A percentile compares a stretch with the other conserved stretches of the same genome.
Evolutionary conservation across 441 rosid genomes (phyloP).

Genomic region (Syzygium syzygioides): DNA sequence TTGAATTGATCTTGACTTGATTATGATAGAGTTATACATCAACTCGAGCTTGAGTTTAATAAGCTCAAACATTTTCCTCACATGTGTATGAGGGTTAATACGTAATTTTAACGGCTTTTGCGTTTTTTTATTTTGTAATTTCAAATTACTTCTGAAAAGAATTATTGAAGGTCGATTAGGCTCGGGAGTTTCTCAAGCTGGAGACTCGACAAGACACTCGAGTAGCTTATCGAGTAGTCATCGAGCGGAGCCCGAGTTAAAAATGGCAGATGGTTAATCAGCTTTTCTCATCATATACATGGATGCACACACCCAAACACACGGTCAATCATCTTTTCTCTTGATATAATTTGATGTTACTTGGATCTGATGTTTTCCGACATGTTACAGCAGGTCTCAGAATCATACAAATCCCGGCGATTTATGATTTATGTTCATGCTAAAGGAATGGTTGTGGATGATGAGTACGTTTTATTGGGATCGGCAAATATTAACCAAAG

Average conservation of each 20-base stretch:
- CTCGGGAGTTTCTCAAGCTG: not conserved
- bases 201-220: not conserved
- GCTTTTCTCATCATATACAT: not conserved
- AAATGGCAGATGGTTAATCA: not conserved
- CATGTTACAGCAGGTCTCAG: constrained; percentile 44
- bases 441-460: constrained; percentile 92
- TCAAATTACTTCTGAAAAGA: not conserved
- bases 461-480: constrained; percentile 82
- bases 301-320: too few relatives aligned
- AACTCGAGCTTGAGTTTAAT: not conserved
- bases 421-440: constrained; percentile 96
- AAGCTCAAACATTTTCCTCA: not conserved
- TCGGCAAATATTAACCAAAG: constrained; percentile 97
- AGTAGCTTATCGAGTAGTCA: not conserved
- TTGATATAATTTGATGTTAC: not conserved
- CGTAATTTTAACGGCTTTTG: not conserved
- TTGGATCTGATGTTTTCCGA: not conserved
- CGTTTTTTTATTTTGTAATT: not conserved
- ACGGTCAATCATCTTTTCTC: not conserved
- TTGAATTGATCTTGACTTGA: not conserved
- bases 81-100: not conserved
- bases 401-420: constrained; percentile 40
- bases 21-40: not conserved
- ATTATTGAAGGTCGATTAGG: not conserved
- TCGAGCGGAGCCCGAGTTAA: not conserved